phyloP scores from a whole-genome alignment of 2,329 filamentous ascomycete species.

The Colletotrichum eremochloae region DNA sequence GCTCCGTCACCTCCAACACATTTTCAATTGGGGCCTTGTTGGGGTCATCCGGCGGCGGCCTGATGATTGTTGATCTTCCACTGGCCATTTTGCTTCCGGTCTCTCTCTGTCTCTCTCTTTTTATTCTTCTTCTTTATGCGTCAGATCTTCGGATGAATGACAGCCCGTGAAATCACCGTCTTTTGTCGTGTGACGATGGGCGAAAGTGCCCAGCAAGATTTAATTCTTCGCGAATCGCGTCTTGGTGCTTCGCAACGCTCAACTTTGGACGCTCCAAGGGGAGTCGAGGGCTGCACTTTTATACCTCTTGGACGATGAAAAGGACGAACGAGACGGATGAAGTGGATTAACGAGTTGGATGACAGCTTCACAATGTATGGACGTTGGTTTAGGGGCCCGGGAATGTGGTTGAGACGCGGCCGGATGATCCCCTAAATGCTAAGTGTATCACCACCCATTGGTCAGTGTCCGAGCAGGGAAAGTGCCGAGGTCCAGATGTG shows the following conservation, averaged over 20 bases:
- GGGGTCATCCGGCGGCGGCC: slow-evolving; percentile 79
- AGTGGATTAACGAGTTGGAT: background rate
- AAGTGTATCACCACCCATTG: slow-evolving; percentile 24
- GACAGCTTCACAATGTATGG: background rate
- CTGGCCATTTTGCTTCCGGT: slow-evolving; percentile 28
- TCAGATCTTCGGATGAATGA: background rate
- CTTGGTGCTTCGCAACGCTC: slow-evolving; percentile 2
- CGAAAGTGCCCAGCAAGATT: background rate
- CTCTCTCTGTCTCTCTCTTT: background rate
- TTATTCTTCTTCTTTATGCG: too few relatives aligned
- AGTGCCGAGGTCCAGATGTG: slow-evolving; percentile 40
- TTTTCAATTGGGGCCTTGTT: slow-evolving; percentile 88
- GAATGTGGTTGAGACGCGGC: slow-evolving; percentile 10
- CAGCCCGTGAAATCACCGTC: background rate
- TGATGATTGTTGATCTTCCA: slow-evolving; percentile 72
- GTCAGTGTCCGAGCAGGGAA: slow-evolving; percentile 3
- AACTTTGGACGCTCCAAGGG: too few relatives aligned
- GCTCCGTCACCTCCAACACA: slow-evolving; percentile 85
- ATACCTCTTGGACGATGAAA: background rate
- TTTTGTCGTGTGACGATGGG: background rate
- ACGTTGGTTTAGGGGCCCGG: slow-evolving; percentile 7
- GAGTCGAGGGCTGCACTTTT: background rate
- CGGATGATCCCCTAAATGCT: slow-evolving; percentile 32
- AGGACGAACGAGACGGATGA: background rate
- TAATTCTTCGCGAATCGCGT: background rate